phyloP scores from a whole-genome alignment of 1,139 yeast species.

The Dujonia santamariae region DNA sequence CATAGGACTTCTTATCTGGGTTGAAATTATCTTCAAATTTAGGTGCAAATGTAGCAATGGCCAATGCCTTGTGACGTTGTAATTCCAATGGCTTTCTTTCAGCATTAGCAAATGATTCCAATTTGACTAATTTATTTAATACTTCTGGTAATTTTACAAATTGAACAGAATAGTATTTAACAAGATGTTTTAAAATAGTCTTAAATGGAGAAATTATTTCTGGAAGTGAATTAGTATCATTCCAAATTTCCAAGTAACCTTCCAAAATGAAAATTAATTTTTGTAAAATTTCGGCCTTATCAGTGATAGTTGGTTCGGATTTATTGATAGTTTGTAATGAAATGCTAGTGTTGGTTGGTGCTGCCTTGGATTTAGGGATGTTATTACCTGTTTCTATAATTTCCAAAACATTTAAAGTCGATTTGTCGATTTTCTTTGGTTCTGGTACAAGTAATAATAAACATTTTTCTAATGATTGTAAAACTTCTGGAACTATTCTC shows the following conservation, averaged over 20 bases:
- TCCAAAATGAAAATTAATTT: slow-evolving; percentile 25
- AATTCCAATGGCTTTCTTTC: slow-evolving; percentile 73
- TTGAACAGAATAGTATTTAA: slow-evolving; percentile 30
- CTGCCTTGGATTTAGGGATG: slow-evolving; percentile 5
- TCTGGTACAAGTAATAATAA: slow-evolving; percentile 47
- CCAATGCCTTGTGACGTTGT: slow-evolving; percentile 83
- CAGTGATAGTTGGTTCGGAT: slow-evolving; percentile 1
- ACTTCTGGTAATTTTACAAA: slow-evolving; percentile 30
- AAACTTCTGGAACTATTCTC: slow-evolving; percentile 78
- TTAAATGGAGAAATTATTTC: slow-evolving; percentile 52
- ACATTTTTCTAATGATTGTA: slow-evolving; percentile 55
- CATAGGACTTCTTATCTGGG: slow-evolving; percentile 92
- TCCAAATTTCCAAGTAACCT: slow-evolving; percentile 48
- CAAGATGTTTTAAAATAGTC: slow-evolving; percentile 32
- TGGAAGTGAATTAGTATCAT: slow-evolving; percentile 58
- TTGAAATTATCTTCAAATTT: slow-evolving; percentile 94
- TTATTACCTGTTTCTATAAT: slow-evolving; percentile 8
- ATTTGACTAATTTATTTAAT: slow-evolving; percentile 47
- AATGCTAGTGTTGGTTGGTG: background rate
- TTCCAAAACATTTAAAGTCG: slow-evolving; percentile 15
- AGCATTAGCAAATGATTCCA: slow-evolving; percentile 32
- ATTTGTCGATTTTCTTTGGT: slow-evolving; percentile 19
- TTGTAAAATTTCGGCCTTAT: slow-evolving; percentile 5
- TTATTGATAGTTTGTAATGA: slow-evolving; percentile 2
- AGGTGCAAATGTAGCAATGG: slow-evolving; percentile 85